Evolutionary conservation across 768 basidiomycete genomes (phyloP), one percentile per base, ranked within the genome.

Genomic region (Boletellus emodensis): DNA sequence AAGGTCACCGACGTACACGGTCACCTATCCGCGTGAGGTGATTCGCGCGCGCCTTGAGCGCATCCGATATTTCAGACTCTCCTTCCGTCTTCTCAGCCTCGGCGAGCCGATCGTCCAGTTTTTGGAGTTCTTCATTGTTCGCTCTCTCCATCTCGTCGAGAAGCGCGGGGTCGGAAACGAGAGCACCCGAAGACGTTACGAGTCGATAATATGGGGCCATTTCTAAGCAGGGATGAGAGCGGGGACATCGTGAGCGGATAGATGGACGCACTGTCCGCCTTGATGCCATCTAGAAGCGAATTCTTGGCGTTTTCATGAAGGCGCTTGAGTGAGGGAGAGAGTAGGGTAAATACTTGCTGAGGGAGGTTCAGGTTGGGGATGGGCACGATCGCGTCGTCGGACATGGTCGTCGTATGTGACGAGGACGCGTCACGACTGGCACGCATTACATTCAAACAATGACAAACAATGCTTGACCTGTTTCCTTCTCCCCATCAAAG

Each of bases 81-180:
- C 94, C 95, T 62, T 94, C 85, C 3, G 83, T 90, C 73, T 90
- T 87, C 72, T 91, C 79, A 0, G 95, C 94, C 58, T 95, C 93
- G 46, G 78, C 82, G 34, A 96, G 74, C 40, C 87, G 75, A 53
- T 82, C 83, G 46, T 95, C 89, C 11, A 98, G 70, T 59, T 78
- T 79, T 44, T 81, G 75, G 26, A 97, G 78, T 60, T 87, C 82
- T 40, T 80, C 81, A 46, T 75, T 69, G 67, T 97, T 97, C 33
- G 79, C 77, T 43, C 78, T 77, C 62, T 54, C 54, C 63, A 67
- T 65, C 41, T 60, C 56, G 3, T 55, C 58, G 0, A 60, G 55
- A 17, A 67, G 54, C 10, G 51, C 46, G 2, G 79, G 61, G 1
- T 79, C 70, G 0, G 87, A 63, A 0, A 68, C 55, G 2, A 77